These are phyloP conservation scores for Cordia subcordata DNA, from an alignment of 257 asterid species.

Conservation along the genomic window DNA sequence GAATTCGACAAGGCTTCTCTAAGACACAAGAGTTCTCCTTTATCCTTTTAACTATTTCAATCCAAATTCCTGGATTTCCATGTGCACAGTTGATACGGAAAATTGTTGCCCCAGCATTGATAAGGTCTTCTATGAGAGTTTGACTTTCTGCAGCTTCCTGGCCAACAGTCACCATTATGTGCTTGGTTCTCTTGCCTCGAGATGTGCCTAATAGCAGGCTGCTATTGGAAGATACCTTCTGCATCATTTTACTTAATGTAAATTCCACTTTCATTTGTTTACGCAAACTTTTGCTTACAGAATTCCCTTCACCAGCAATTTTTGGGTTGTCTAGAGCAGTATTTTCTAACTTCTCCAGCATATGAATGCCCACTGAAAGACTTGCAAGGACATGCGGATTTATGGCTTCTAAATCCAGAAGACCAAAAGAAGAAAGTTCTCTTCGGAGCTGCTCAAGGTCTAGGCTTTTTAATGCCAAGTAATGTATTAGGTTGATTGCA, in stretches of 20 bases:
- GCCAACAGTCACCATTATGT: conserved; percentile 75
- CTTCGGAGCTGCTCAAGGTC: conserved; percentile 46
- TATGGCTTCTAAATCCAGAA: conserved; percentile 45
- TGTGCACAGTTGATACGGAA: conserved; percentile 78
- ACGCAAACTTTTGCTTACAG: conserved; percentile 22
- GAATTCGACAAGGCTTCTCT: conserved; percentile 67
- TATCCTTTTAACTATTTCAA: conserved; percentile 42
- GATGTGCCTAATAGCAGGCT: conserved; percentile 48
- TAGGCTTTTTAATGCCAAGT: conserved; percentile 53
- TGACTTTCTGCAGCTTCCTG: conserved; percentile 50
- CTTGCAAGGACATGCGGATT: conserved; percentile 59
- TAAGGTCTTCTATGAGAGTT: conserved; percentile 38
- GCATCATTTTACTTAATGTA: conserved; percentile 36
- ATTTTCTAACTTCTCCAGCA: conserved; percentile 35
- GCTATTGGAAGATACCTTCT: conserved; percentile 34
- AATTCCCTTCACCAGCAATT: conserved; percentile 23
- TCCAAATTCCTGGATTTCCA: conserved; percentile 57
- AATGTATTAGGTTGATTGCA: conserved; percentile 57
- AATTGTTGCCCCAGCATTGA: conserved; percentile 51
- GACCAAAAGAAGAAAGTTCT: conserved; percentile 56
- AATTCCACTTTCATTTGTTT: conserved; percentile 33
- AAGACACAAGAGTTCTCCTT: conserved; percentile 46
- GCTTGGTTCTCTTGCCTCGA: conserved; percentile 41
- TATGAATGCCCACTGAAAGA: conserved; percentile 51
- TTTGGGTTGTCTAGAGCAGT: conserved; percentile 24